Evolutionary conservation across 345 rosid species (phyloP).

Genomic region (Passiflora organensis): DNA sequence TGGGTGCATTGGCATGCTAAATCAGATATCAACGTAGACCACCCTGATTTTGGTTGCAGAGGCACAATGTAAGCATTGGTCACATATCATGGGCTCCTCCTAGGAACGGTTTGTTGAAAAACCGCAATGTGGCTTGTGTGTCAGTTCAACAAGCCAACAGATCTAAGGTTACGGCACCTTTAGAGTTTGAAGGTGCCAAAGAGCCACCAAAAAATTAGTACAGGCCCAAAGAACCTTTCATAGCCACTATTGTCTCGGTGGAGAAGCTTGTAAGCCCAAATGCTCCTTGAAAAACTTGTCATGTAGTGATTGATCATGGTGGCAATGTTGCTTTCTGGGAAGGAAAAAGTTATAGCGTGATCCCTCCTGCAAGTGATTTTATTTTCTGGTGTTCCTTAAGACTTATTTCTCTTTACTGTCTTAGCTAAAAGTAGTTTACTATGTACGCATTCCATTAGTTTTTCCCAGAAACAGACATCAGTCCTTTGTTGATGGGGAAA

Average conservation of each 20-base stretch:
- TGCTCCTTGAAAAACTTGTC: conserved; percentile 98
- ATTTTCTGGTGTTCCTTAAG: neutral
- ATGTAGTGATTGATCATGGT: conserved; percentile 86
- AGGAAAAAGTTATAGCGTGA: conserved; percentile 98
- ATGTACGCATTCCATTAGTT: neutral
- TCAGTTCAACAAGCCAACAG: conserved; percentile 79
- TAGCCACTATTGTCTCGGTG: conserved; percentile 84
- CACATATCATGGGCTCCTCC: conserved; percentile 50
- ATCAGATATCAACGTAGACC: too few relatives aligned
- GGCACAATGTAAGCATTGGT: conserved; percentile 45
- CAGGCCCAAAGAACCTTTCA: conserved; percentile 89
- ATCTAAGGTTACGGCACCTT: conserved; percentile 71
- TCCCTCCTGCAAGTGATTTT: conserved; percentile 84
- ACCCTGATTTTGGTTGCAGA: conserved; percentile 38
- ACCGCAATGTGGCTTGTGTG: conserved; percentile 50
- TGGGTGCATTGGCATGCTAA: too few relatives aligned
- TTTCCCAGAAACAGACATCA: neutral
- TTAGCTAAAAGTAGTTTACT: neutral
- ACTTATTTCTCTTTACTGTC: neutral
- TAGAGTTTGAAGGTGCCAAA: conserved; percentile 62
- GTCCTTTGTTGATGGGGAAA: too few relatives aligned
- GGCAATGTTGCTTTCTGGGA: conserved; percentile 98
- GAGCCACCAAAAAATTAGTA: conserved; percentile 71
- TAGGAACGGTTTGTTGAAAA: conserved; percentile 25
- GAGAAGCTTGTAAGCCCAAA: conserved; percentile 88